Evolutionary conservation across 768 basidiomycete species (phyloP).

Genomic region (Sarcodon aspratus): DNA sequence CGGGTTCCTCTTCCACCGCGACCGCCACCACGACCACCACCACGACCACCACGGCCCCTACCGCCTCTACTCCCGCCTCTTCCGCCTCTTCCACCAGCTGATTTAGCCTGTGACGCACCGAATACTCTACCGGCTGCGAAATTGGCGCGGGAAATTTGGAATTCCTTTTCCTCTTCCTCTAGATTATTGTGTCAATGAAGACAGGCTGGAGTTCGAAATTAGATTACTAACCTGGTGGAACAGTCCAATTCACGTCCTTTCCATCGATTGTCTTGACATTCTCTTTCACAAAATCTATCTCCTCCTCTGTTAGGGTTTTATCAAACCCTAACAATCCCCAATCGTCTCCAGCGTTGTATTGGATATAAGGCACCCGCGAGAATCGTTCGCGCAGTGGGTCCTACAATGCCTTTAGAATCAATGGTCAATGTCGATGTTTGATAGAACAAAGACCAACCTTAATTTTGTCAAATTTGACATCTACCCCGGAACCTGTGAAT

Average conservation of each 20-base stretch:
- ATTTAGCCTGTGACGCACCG: constrained; percentile 21
- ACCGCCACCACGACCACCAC: constrained; percentile 22
- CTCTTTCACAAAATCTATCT: constrained; percentile 58
- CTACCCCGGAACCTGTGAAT: constrained; percentile 40
- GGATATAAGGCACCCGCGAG: constrained; percentile 33
- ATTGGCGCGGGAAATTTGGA: constrained; percentile 67
- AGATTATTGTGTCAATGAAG: neutral
- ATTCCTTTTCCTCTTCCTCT: constrained; percentile 66
- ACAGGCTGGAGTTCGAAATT: neutral
- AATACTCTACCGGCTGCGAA: constrained; percentile 40
- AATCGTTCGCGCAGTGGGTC: constrained; percentile 37
- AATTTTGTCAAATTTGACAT: constrained; percentile 54
- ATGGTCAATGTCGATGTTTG: neutral
- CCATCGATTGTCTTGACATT: constrained; percentile 53
- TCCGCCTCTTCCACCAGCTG: constrained; percentile 25
- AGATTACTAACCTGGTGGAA: constrained; percentile 37
- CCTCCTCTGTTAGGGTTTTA: constrained; percentile 60
- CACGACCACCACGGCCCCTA: constrained; percentile 12
- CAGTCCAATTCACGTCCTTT: constrained; percentile 52
- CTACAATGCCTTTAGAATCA: constrained; percentile 13
- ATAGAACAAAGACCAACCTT: constrained; percentile 23
- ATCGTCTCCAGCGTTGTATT: constrained; percentile 32
- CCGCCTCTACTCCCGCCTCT: constrained; percentile 27
- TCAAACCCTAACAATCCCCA: constrained; percentile 43
- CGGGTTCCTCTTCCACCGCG: constrained; percentile 10